Evolutionary conservation across 495 filamentous ascomycete species (phyloP).

Genomic region (Aspergillus campestris): DNA sequence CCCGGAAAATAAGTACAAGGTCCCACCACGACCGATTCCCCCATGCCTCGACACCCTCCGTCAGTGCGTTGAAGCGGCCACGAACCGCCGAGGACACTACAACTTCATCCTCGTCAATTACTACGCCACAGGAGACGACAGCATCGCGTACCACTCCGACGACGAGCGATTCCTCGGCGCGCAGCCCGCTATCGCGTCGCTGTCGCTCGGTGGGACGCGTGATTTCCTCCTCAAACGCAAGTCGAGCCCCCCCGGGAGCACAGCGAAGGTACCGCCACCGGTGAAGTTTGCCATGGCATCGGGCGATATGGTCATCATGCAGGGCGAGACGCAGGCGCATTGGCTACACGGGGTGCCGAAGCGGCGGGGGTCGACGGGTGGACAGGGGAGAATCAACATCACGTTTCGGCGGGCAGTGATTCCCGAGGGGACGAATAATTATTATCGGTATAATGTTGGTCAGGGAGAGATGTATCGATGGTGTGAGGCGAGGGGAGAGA

Average conservation of each 20-base stretch:
- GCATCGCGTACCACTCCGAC: constrained; percentile 67
- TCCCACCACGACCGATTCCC: constrained; percentile 56
- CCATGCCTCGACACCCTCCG: constrained; percentile 52
- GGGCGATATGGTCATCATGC: constrained; percentile 70
- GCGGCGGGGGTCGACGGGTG: constrained; percentile 45
- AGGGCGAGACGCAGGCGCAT: constrained; percentile 54
- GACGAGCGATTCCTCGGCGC: constrained; percentile 65
- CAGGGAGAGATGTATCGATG: constrained; percentile 53
- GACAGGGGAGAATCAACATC: constrained; percentile 62
- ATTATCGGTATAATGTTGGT: constrained; percentile 69
- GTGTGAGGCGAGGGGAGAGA: constrained; percentile 45
- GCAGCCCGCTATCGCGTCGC: constrained; percentile 60
- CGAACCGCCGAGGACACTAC: constrained; percentile 42
- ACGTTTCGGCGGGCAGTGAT: constrained; percentile 60
- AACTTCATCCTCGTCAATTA: constrained; percentile 75
- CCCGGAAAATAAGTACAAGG: constrained; percentile 41
- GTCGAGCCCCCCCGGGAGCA: not conserved
- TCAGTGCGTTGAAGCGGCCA: constrained; percentile 46
- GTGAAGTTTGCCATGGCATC: constrained; percentile 52
- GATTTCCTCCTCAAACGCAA: constrained; percentile 71
- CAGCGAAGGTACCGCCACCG: constrained; percentile 16
- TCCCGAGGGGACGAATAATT: constrained; percentile 62
- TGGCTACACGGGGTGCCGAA: constrained; percentile 76
- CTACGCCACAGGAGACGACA: constrained; percentile 60
- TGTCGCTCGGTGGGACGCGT: constrained; percentile 55